phyloP scores from a whole-genome alignment of 345 rosid genomes.

The Orychophragmus violaceus region DNA sequence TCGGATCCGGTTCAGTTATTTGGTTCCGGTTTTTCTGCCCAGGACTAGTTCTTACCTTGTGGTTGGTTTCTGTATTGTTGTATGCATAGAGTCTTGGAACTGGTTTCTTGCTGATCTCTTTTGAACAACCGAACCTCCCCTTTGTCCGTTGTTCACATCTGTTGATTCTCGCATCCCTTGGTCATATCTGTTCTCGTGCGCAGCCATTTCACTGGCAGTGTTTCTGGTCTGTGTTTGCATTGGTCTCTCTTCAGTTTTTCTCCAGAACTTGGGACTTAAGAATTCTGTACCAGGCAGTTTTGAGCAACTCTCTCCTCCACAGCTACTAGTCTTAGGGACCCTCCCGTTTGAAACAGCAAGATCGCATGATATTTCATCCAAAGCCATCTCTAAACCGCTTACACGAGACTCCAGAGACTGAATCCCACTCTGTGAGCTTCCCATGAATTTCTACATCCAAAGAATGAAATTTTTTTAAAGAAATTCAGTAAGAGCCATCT shows the following conservation, averaged over 20 bases:
- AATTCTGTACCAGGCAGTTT: no score
- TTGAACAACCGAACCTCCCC: constrained; percentile 30
- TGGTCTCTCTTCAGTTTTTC: constrained; percentile 46
- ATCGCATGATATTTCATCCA: constrained; percentile 83
- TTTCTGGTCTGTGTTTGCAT: constrained; percentile 1
- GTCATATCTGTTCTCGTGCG: constrained; percentile 22
- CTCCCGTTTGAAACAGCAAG: constrained; percentile 68
- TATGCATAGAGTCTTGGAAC: constrained; percentile 23
- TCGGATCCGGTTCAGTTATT: no score
- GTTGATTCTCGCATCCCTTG: no score
- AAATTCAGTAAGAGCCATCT: constrained; percentile 1
- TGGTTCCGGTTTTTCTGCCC: no score
- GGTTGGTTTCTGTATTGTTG: constrained; percentile 20
- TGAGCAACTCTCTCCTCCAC: no score
- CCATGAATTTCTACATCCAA: no score
- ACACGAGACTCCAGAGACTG: no score
- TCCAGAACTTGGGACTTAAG: no score
- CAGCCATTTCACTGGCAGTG: constrained; percentile 19
- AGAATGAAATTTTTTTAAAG: no score
- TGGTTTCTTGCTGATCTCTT: constrained; percentile 32
- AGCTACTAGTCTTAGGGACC: no score
- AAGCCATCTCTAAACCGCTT: no score
- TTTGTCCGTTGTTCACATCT: constrained; percentile 23
- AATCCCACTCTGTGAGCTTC: no score
- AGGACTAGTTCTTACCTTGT: constrained; percentile 28